A percentile compares a stretch with the other conserved stretches of the same genome.
Conservation (phyloP, 495 filamentous ascomycete genomes). For the Aspergillus coremiiformis region DNA sequence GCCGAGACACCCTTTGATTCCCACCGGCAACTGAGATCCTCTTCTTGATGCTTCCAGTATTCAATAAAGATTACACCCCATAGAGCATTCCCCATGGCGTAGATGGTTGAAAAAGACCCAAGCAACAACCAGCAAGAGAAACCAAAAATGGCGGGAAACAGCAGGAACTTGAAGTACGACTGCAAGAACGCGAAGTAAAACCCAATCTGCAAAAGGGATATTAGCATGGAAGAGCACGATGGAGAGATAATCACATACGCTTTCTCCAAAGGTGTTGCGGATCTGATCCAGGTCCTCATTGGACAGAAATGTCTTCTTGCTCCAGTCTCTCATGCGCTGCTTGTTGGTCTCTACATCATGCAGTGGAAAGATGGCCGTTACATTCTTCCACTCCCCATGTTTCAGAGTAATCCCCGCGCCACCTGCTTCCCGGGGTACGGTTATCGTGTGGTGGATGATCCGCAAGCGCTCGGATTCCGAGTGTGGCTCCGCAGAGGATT, state of each 20-base stretch:
- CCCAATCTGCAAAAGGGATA: constrained; percentile 48
- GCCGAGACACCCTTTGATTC: constrained; percentile 79
- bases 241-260: constrained; percentile 36
- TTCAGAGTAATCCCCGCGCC: constrained; percentile 85
- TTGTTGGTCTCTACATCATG: constrained; percentile 86
- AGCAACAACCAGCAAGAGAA: constrained; percentile 74
- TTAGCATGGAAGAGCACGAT: neutral
- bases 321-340: constrained; percentile 85
- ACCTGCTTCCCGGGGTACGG: constrained; percentile 68
- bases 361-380: constrained; percentile 77
- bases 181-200: constrained; percentile 97
- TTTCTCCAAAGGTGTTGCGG: constrained; percentile 84
- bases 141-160: constrained; percentile 80
- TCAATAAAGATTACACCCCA: constrained; percentile 92
- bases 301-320: constrained; percentile 68
- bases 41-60: constrained; percentile 93
- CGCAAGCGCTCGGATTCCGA: constrained; percentile 84
- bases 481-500: constrained; percentile 62
- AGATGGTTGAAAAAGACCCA: constrained; percentile 76
- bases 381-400: constrained; percentile 75
- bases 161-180: constrained; percentile 79
- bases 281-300: constrained; percentile 75
- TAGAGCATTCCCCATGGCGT: constrained; percentile 70
- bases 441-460: constrained; percentile 80
- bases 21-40: constrained; percentile 87